Evolutionary conservation across 768 basidiomycete species (phyloP).

Genomic region (Lactarius evosmus): DNA sequence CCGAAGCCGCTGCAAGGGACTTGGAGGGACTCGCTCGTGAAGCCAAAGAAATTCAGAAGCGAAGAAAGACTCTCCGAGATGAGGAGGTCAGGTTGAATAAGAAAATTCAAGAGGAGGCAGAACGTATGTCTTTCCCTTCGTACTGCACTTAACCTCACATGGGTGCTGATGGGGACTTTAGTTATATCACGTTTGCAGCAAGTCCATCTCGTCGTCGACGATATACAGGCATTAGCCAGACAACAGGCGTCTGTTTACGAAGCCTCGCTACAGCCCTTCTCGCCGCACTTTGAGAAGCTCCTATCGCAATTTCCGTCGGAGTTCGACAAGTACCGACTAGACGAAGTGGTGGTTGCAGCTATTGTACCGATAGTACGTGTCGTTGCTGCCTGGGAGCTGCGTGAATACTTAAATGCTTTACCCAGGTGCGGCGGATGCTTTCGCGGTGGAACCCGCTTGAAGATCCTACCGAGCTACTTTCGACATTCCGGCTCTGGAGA

Average conservation of each 20-base stretch:
- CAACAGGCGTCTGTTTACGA: conserved; percentile 65
- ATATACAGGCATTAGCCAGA: conserved; percentile 62
- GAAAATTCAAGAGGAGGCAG: conserved; percentile 72
- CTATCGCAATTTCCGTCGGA: conserved; percentile 65
- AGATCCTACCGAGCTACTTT: conserved; percentile 61
- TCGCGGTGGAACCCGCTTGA: conserved; percentile 81
- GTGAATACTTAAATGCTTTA: neutral
- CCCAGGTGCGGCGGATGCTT: conserved; percentile 65
- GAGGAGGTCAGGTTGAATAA: conserved; percentile 72
- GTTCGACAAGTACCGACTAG: conserved; percentile 74
- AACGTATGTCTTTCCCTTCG: conserved; percentile 47
- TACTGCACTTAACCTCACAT: neutral
- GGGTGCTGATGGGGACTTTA: conserved; percentile 34
- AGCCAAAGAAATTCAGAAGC: conserved; percentile 77
- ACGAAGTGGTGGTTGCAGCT: conserved; percentile 91
- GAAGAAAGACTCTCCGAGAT: conserved; percentile 63
- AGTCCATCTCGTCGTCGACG: conserved; percentile 70
- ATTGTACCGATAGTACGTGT: conserved; percentile 68
- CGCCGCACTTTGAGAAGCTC: conserved; percentile 69
- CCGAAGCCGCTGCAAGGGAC: conserved; percentile 76
- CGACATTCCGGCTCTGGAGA: conserved; percentile 69
- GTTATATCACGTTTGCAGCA: conserved; percentile 77
- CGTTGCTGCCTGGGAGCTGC: neutral
- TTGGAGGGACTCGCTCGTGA: conserved; percentile 88
- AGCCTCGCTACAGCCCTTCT: conserved; percentile 69